A percentile compares a stretch with the other conserved stretches of the same genome.
Conservation (phyloP, 2,329 filamentous ascomycete genomes). For the Beauveria pseudobassiana region DNA sequence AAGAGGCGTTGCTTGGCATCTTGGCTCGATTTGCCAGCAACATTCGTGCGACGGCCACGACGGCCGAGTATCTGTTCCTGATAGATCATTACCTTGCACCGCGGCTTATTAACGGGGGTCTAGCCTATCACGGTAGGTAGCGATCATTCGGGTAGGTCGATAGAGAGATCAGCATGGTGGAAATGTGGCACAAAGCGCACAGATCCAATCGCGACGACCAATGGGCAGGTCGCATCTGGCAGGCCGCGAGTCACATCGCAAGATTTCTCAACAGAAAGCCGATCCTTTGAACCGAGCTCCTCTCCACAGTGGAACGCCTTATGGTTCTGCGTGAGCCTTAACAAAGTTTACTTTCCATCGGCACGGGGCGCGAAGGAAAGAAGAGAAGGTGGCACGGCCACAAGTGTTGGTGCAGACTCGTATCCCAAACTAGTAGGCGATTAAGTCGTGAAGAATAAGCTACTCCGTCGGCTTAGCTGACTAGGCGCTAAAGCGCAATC, state of each 20-base stretch:
- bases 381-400: not conserved
- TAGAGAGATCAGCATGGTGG: not conserved
- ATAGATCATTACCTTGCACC: not conserved
- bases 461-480: not conserved
- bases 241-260: not conserved
- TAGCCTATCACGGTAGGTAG: conserved; percentile 1
- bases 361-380: not conserved
- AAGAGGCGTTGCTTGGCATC: not conserved
- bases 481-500: not conserved
- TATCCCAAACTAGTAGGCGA: not conserved
- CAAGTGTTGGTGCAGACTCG: not conserved
- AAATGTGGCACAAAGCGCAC: not conserved
- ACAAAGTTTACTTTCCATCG: not conserved
- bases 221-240: not conserved
- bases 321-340: not conserved
- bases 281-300: not conserved
- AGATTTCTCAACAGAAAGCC: not conserved
- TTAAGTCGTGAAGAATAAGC: not conserved
- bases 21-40: not conserved
- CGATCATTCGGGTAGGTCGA: conserved; percentile 1
- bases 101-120: not conserved
- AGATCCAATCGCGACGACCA: not conserved
- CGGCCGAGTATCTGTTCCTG: not conserved
- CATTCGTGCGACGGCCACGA: not conserved
- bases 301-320: not conserved